Conservation (phyloP, 2,329 filamentous ascomycete genomes). For the Pseudocercospora crystallina region DNA sequence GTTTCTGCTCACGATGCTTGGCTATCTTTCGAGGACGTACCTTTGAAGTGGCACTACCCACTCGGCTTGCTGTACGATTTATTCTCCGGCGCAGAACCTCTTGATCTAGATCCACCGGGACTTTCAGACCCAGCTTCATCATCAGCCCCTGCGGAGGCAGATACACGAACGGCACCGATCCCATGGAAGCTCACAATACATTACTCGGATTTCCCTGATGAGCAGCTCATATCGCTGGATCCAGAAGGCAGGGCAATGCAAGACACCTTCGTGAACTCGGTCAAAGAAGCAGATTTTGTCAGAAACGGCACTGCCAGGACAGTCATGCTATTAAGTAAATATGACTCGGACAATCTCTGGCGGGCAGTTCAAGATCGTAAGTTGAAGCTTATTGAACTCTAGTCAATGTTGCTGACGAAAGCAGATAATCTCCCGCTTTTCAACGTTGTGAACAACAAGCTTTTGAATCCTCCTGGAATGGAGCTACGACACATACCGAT, state of each 20-base stretch:
- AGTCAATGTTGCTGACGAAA: slow-evolving; percentile 5
- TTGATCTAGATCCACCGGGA: slow-evolving; percentile 29
- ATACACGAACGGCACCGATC: slow-evolving; percentile 32
- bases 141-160: slow-evolving; percentile 12
- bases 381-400: slow-evolving; percentile 25
- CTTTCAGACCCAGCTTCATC: slow-evolving; percentile 2
- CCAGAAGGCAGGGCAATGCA: slow-evolving; percentile 56
- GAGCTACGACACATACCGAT: slow-evolving; percentile 82
- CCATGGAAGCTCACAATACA: slow-evolving; percentile 66
- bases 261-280: slow-evolving; percentile 67
- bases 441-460: slow-evolving; percentile 69
- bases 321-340: slow-evolving; percentile 84
- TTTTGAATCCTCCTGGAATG: slow-evolving; percentile 70
- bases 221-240: slow-evolving; percentile 60
- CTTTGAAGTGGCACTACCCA: slow-evolving; percentile 71
- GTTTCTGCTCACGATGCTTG: slow-evolving; percentile 56
- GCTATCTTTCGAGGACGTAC: slow-evolving; percentile 67
- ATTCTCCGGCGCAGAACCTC: slow-evolving; percentile 59
- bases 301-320: slow-evolving; percentile 84
- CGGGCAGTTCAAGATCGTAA: slow-evolving; percentile 71
- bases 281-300: slow-evolving; percentile 81
- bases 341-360: slow-evolving; percentile 81
- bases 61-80: slow-evolving; percentile 69
- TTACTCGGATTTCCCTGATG: slow-evolving; percentile 58
- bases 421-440: slow-evolving; percentile 72